A percentile compares a stretch with the other conserved stretches of the same genome.
Evolutionary conservation across 139 green algal genomes (phyloP).

Genomic region (Pedinophyceae sp.): DNA sequence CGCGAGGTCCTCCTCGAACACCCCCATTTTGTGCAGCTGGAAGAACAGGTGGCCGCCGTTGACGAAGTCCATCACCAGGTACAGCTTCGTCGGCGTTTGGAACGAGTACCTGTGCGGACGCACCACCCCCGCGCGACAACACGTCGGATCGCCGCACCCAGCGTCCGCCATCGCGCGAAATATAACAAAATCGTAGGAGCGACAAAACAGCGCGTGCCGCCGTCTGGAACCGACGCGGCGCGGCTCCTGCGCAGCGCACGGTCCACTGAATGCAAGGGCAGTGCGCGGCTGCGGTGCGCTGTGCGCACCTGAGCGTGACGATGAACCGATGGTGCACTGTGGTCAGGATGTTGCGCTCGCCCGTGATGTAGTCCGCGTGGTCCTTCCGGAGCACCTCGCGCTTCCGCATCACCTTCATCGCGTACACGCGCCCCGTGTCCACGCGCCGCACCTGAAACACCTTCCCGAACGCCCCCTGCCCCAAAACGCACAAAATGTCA

Average conservation of each 20-base stretch:
- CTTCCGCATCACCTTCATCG: slow-evolving; percentile 93
- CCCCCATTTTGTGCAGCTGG: slow-evolving; percentile 74
- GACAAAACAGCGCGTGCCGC: neutral
- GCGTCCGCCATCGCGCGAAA: neutral
- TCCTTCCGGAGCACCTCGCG: slow-evolving; percentile 77
- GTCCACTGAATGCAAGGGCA: neutral
- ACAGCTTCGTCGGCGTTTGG: slow-evolving; percentile 83
- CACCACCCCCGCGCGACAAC: neutral
- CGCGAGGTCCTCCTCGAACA: slow-evolving; percentile 71
- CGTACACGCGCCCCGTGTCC: slow-evolving; percentile 45
- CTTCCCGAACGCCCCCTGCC: slow-evolving; percentile 94
- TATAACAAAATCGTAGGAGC: neutral
- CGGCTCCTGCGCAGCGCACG: neutral
- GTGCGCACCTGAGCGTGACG: slow-evolving; percentile 60
- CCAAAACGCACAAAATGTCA: slow-evolving; percentile 81
- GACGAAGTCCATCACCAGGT: slow-evolving; percentile 95
- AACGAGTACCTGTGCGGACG: neutral
- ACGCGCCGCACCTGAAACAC: slow-evolving; percentile 32
- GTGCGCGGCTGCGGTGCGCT: neutral
- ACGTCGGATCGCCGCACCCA: neutral
- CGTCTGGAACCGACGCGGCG: neutral
- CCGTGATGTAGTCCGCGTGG: slow-evolving; percentile 74
- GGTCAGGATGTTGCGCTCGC: slow-evolving; percentile 84
- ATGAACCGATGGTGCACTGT: slow-evolving; percentile 89
- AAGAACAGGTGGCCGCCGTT: slow-evolving; percentile 98